Base-by-base conservation (phyloP, 768 basidiomycete species). In the Tricholoma matsutake region DNA sequence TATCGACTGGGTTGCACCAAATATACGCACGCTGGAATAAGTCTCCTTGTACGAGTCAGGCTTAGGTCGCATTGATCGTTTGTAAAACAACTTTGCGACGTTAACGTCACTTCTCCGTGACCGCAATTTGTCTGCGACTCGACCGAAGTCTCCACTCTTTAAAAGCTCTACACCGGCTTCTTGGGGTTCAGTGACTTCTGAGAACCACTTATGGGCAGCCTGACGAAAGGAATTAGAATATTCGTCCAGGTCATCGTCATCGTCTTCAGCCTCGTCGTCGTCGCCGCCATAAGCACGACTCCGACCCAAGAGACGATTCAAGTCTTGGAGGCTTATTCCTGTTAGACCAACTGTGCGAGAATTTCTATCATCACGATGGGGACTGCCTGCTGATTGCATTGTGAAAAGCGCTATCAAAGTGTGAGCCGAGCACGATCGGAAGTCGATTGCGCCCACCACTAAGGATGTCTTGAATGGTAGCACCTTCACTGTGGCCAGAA, bases 81-180 rank as follows among this genome's bases (percentile, higher is more conserved):
- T 76, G 39, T 82, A 67, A 10, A 91, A 68, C 18, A 73, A 66
- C 59, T 76, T 80, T 22, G 85, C 73, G n/a, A 87, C 54, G 62
- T 85, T 90, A 37, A 68, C 68, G 34, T 76, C 67, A 41, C 78
- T 75, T 29, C 72, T 75, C 49, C 77, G 75, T 32, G 75, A 72
- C 63, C 73, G 77, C 13, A 80, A 68, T 68, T 86, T 86, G 58
- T 78, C 73, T 35, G 78, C 76, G 34, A 91, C 77, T 60, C 83
- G 75, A 16, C 93, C 93, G 72, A 94, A 96, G 57, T 94, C 90
- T 51, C 94, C 94, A 65, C 86, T 81, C 64, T 82, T 81, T 9
- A 92, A 78, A 11, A 96, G 78, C 43, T 83, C 78, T 14, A 86
- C 67, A 2, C 94, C 94, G 32, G 75, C 79, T 55, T 82, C 66